Base-by-base conservation (phyloP, 2,329 filamentous ascomycete species). In the Tetracladium maxilliforme region DNA sequence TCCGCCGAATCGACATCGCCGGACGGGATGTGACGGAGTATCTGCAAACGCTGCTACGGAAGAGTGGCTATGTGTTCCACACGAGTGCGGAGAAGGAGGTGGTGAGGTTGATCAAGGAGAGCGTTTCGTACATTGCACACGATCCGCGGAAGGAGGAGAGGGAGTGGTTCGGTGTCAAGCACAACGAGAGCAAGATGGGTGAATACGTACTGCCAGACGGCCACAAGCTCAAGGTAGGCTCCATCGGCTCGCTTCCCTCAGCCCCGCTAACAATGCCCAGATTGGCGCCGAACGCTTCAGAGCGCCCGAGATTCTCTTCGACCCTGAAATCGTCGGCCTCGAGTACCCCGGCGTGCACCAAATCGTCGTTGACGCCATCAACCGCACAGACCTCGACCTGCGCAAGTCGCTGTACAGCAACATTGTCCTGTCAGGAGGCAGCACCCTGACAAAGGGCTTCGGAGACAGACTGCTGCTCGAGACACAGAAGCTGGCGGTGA, bases 71-170 rank as follows among this genome's bases (percentile, higher is more conserved):
- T 47, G 72, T 94, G 11, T 92, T 98, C 50, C 87, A 95, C 54
- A 98, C 90, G 11, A 94, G 84, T 47, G 90, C 90, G 9, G 90
- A 98, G 62, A 98, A 98, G 59, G 90, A 98, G 56, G 84, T 94
- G n/a, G 90, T 98, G 30, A 72, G 87, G 37, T 67, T 83, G 51
- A 94, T 98, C 57, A 98, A 98, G 58, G 90, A 98, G 63, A 81
- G 80, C 45, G 77, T 83, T 23, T 79, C 81, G 29, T 98, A 95
- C 48, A 78, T 98, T 19, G 84, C 90, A 14, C 57, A 80, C 26
- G 86, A 95, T 49, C 86, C 90, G 6, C 77, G 78, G 46, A 84
- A 80, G 40, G 90, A 98, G 51, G 90, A 98, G 57, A 93, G 93
- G 54, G 90, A 95, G 35, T 98, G 86, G 84, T 67, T 76, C 30